A percentile compares a stretch with the other conserved stretches of the same genome.
These are phyloP conservation scores for Xylaria sp. DNA, from an alignment of 2,329 filamentous ascomycete genomes.

Conservation along the genomic window DNA sequence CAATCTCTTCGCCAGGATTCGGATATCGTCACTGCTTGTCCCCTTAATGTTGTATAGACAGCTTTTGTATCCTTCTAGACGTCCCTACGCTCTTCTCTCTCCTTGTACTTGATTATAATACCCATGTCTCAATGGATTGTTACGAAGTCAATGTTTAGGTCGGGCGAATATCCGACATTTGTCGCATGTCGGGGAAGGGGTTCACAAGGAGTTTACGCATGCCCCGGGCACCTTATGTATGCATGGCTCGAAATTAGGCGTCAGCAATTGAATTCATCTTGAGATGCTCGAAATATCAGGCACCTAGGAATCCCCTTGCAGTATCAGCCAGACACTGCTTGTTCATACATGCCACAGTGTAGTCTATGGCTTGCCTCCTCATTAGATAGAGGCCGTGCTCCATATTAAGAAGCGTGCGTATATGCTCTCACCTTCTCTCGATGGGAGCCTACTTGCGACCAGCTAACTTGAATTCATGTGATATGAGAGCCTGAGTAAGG, in stretches of 20 bases:
- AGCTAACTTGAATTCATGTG: background rate
- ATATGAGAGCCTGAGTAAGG: background rate
- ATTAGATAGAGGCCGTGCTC: background rate
- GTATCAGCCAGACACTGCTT: background rate
- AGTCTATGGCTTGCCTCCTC: background rate
- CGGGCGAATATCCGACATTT: conserved; percentile 18
- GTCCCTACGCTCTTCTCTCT: background rate
- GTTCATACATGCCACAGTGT: background rate
- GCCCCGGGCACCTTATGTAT: background rate
- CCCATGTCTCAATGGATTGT: conserved; percentile 4
- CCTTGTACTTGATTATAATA: background rate
- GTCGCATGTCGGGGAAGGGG: background rate
- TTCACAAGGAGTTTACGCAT: conserved; percentile 16
- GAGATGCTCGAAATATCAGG: background rate
- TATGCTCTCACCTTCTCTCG: background rate
- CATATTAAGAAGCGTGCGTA: background rate
- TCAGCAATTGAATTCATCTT: conserved; percentile 18
- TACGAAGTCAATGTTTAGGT: conserved; percentile 25
- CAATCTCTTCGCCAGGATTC: background rate
- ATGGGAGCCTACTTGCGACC: background rate
- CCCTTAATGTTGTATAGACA: background rate
- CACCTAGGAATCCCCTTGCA: background rate
- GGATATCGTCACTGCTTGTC: background rate
- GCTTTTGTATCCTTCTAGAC: background rate
- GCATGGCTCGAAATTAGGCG: conserved; percentile 3